Conservation (phyloP, 306 rosid genomes). For the Ceratonia siliqua region DNA sequence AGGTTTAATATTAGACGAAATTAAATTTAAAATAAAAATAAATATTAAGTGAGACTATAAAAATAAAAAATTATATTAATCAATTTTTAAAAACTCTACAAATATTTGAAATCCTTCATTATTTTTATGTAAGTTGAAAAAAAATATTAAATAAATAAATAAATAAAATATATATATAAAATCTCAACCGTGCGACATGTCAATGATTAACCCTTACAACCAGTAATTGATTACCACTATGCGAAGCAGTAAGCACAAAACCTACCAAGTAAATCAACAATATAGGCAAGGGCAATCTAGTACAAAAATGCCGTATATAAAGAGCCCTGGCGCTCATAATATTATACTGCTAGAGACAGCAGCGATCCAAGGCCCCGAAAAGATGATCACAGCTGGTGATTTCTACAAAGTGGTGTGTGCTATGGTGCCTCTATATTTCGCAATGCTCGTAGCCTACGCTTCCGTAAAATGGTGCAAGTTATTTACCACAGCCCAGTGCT, state of each 20-base stretch:
- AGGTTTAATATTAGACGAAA: too few species aligned
- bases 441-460: constrained; percentile 84
- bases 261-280: constrained; percentile 14
- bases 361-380: neutral
- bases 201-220: constrained; percentile 35
- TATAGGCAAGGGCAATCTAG: constrained; percentile 28
- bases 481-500: constrained; percentile 75
- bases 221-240: constrained; percentile 3
- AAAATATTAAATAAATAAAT: neutral
- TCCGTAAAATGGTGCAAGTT: constrained; percentile 94
- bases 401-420: constrained; percentile 95
- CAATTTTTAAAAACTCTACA: too few species aligned
- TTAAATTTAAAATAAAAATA: too few species aligned
- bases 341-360: neutral
- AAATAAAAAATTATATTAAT: too few species aligned
- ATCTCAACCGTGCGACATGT: constrained; percentile 22
- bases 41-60: too few species aligned
- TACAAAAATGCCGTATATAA: neutral
- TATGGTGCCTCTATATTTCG: constrained; percentile 81
- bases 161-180: too few species aligned
- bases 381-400: constrained; percentile 67
- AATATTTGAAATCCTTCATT: neutral
- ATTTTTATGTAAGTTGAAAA: neutral
- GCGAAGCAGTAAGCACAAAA: constrained; percentile 4
- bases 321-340: neutral